Percentiles rank a stretch among this genome's conserved stretches.
phyloP scores from a whole-genome alignment of 2,329 filamentous ascomycete genomes.

The Penicillium sp. region DNA sequence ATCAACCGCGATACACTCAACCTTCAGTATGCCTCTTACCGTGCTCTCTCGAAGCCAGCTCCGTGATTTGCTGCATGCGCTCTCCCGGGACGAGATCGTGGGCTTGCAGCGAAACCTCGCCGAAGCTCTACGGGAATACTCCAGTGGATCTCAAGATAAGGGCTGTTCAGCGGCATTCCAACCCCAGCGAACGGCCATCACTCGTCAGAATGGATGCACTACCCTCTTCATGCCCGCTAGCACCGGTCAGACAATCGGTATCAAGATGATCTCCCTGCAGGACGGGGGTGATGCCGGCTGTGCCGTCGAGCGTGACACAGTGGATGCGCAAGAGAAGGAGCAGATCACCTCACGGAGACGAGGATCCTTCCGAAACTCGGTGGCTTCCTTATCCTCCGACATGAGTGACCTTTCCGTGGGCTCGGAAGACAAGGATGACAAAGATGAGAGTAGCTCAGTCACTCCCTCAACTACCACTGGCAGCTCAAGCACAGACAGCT shows the following conservation, averaged over 20 bases:
- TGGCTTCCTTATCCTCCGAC: constrained; percentile 38
- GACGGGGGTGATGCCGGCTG: constrained; percentile 34
- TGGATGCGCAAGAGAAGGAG: constrained; percentile 19
- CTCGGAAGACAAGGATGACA: constrained; percentile 27
- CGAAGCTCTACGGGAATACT: constrained; percentile 65
- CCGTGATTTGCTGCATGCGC: constrained; percentile 55
- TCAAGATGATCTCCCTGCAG: constrained; percentile 64
- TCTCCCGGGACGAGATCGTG: constrained; percentile 58
- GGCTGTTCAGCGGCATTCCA: constrained; percentile 63
- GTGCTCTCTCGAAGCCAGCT: constrained; percentile 61
- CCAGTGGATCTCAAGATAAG: constrained; percentile 60
- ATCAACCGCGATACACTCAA: neutral
- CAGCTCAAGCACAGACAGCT: constrained; percentile 26
- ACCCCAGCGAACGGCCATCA: constrained; percentile 61
- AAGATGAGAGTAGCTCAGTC: constrained; percentile 12
- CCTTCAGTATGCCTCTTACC: constrained; percentile 57
- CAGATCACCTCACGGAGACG: constrained; percentile 18
- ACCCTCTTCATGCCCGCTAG: constrained; percentile 70
- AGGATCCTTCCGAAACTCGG: constrained; percentile 29
- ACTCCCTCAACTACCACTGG: constrained; percentile 18
- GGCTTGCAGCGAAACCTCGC: constrained; percentile 60
- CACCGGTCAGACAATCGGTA: constrained; percentile 59
- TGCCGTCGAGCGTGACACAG: constrained; percentile 32
- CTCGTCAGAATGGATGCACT: constrained; percentile 61
- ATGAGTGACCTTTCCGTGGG: constrained; percentile 37